Evolutionary conservation across 257 asterid genomes (phyloP), one percentile per base, ranked within the genome.

Genomic region (Thymus mandschuricus): DNA sequence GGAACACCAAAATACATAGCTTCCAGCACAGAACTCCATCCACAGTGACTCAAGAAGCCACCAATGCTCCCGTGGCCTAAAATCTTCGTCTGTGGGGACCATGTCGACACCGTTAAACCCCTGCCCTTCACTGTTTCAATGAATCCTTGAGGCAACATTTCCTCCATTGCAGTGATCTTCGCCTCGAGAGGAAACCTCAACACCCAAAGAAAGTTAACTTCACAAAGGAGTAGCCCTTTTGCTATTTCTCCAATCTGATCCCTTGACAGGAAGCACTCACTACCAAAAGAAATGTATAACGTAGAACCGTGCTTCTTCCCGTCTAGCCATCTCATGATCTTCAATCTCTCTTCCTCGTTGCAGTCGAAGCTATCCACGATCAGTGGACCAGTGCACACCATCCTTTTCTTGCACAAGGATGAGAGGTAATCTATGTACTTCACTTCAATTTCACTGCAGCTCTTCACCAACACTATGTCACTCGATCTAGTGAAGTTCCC

Each of bases 1-100:
- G 86, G 79, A 56, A 81, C 83, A 3, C 75, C 81, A 75, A 34
- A 75, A 30, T 75, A 68, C 56, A 72, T 38, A 31, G 77, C 60
- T 4, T 81, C 86, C 9, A 40, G 11, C 1, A 75, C 9, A 4
- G 83, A 81, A 49, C 77, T 75, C 81, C 81, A 64, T 34, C 83
- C 86, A 49, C 81, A 78, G 48, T 81, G 83, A n/a, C 86, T 75
- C 75, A 74, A 35, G 27, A 78, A 78, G n/a, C 79, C 86, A 21
- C 79, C 83, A 1, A 56, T 30, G 51, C 77, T 78, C 2, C 71
- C 13, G 33, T 81, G 86, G 48, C 35, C 68, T 30, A 81, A 69
- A 34, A 78, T 78, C 66, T 34, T 59, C 0, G 65, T 51, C 56
- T 78, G 81, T 33, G 83, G 79, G 6, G 70, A 82, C 85, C 85